Base-by-base conservation (phyloP, 805 yeast species). In the Cyberlindnera euphorbiiphila region DNA sequence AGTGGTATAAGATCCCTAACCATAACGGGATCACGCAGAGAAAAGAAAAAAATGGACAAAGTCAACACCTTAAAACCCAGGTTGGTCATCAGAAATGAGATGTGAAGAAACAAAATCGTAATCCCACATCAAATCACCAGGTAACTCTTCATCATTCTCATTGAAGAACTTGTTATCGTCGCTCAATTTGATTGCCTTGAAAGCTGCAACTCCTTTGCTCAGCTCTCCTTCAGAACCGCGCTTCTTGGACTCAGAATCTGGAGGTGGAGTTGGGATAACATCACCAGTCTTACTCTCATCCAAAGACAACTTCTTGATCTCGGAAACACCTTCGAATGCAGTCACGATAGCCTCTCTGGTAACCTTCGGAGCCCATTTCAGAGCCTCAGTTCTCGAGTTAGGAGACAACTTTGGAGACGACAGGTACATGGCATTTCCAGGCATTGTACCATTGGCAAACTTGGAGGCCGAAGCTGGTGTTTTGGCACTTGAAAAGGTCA, bases 361-460 rank as follows among this genome's bases (percentile, higher is more conserved):
- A 6, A 54, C 50, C 20, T 33, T 49, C 12, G 50, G 42, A 6
- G 27, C 21, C 60, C 60, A 55, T 32, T 48, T 52, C n/a, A 13
- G 19, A 7, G 27, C 11, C 11, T 34, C 39, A 25, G 22, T n/a
- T 21, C 39, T 49, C 1, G 42, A 26, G 25, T 19, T 41, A 28
- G 58, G 58, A 11, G 58, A 53, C 19, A 42, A 29, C 28, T 45
- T 53, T 18, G 58, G 58, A 18, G 58, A 53, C 6, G 46, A 37
- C 29, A 55, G 24, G 32, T 54, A 53, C 29, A 32, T 36, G 2
- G 39, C 29, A 23, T 13, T 34, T 6, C 41, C 37, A 10, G 42
- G 28, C 25, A 32, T 25, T 12, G 42, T 25, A 20, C 34, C 41
- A 6, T 21, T 32, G 22, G 20, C 22, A 14, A 16, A 19, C 36